Percentiles rank a stretch among this genome's conserved stretches.
Conservation (phyloP, 2,329 filamentous ascomycete species). For the Scytalidium sp. region DNA sequence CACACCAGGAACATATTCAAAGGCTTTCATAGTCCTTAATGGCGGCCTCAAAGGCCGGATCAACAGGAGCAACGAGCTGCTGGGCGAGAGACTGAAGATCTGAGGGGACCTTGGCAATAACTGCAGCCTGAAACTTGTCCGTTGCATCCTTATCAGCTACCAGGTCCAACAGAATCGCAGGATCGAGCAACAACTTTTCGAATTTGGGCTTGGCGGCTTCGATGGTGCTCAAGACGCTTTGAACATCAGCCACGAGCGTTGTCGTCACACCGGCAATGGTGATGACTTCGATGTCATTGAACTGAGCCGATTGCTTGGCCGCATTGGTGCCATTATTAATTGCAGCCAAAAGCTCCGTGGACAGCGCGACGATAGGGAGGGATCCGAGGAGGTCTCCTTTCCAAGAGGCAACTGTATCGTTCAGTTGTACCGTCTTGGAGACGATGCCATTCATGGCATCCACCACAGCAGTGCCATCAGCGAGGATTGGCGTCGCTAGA, state of each 20-base stretch:
- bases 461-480: constrained; percentile 19
- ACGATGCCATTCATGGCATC: constrained; percentile 17
- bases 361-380: constrained; percentile 35
- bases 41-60: constrained; percentile 53
- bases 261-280: constrained; percentile 35
- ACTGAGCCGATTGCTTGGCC: constrained; percentile 33
- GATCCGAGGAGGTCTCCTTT: constrained; percentile 8
- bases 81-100: constrained; percentile 10
- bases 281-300: constrained; percentile 37
- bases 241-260: constrained; percentile 44
- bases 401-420: constrained; percentile 13
- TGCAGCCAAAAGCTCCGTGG: constrained; percentile 34
- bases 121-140: constrained; percentile 16
- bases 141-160: constrained; percentile 38
- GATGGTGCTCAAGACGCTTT: constrained; percentile 38
- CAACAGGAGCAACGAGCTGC: constrained; percentile 35
- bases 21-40: constrained; percentile 28
- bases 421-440: constrained; percentile 15
- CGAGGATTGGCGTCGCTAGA: constrained; percentile 14
- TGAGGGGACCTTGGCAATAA: constrained; percentile 14
- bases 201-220: constrained; percentile 39
- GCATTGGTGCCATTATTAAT: constrained; percentile 36
- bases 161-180: constrained; percentile 41
- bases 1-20: too few relatives aligned
- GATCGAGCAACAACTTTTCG: constrained; percentile 34